Evolutionary conservation across 2,329 filamentous ascomycete species (phyloP), one percentile per base, ranked within the genome.

Genomic region (Camillea tinctor): DNA sequence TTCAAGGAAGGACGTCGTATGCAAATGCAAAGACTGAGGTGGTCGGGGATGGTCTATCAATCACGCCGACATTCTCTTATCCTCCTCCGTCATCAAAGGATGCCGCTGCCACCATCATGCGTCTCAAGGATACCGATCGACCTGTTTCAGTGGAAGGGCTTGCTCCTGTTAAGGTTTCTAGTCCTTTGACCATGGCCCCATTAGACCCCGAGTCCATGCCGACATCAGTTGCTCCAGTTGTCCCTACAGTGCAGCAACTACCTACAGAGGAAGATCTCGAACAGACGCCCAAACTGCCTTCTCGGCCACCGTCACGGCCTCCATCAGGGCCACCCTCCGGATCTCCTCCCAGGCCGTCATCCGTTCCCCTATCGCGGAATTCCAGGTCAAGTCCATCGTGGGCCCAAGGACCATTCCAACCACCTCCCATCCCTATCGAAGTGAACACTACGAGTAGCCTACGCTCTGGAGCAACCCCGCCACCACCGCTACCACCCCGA

Each of bases 1-100:
- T 72, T 30, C 61, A 72, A 11, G 75, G 73, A 19, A 67, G 65
- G 26, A 69, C 71, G 36, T 76, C 72, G 23, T 76, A 77, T 56
- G 72, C 75, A 20, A 65, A 72, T 20, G 64, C 72, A 1, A 72
- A 67, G 56, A 65, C 70, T 2, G 71, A 72, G 56, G 63, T 61
- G 2, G 56, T 65, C 17, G 64, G 66, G 19, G 68, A 71, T 3
- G 65, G 72, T n/a, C 62, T 72, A 22, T 62, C 66, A 1, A 55
- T 70, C 13, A 67, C 69, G 2, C 65, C 65, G 17, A 73, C 68
- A 5, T 75, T 75, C 55, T 73, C 74, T 1, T 72, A 72, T 22
- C 66, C 73, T 4, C 64, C 69, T 0, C 67, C 74, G 1, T 71
- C 74, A 1, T 72, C 71, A 6, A 74, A 66, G 20, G 75, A 72